These are phyloP conservation scores for Xylona heveae DNA, from an alignment of 495 filamentous ascomycete species.

Conservation along the genomic window DNA sequence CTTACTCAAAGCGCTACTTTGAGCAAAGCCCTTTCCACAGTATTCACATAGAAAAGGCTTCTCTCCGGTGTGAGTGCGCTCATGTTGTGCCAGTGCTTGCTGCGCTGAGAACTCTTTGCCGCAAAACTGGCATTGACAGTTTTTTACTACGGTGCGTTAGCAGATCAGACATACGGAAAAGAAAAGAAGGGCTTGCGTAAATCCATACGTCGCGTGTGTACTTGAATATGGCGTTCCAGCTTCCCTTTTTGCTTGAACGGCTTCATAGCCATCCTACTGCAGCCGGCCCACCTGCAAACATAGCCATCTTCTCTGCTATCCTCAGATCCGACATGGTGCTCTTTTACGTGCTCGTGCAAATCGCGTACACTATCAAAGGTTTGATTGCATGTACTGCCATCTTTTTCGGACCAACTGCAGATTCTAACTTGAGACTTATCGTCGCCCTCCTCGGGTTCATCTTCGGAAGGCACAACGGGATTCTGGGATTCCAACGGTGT, in stretches of 20 bases:
- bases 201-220: constrained; percentile 40
- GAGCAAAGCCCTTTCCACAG: constrained; percentile 5
- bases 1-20: constrained; percentile 6
- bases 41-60: constrained; percentile 16
- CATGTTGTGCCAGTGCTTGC: constrained; percentile 38
- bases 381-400: background rate
- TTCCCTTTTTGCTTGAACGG: constrained; percentile 33
- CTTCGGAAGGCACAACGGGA: too few relatives aligned
- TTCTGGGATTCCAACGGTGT: too few relatives aligned
- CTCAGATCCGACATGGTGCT: constrained; percentile 1
- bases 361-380: constrained; percentile 1
- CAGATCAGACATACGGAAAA: too few relatives aligned
- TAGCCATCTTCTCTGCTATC: constrained; percentile 3
- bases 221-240: constrained; percentile 38
- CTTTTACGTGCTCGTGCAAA: constrained; percentile 4
- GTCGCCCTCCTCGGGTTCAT: background rate
- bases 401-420: background rate
- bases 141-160: constrained; percentile 29
- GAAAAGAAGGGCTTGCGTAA: too few relatives aligned
- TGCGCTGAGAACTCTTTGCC: constrained; percentile 32
- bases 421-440: background rate
- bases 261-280: constrained; percentile 8
- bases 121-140: constrained; percentile 29
- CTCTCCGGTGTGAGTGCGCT: constrained; percentile 36
- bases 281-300: constrained; percentile 14